Evolutionary conservation across 2,329 filamentous ascomycete species (phyloP), one percentile per base, ranked within the genome.

Genomic region (Penicillium sp.): DNA sequence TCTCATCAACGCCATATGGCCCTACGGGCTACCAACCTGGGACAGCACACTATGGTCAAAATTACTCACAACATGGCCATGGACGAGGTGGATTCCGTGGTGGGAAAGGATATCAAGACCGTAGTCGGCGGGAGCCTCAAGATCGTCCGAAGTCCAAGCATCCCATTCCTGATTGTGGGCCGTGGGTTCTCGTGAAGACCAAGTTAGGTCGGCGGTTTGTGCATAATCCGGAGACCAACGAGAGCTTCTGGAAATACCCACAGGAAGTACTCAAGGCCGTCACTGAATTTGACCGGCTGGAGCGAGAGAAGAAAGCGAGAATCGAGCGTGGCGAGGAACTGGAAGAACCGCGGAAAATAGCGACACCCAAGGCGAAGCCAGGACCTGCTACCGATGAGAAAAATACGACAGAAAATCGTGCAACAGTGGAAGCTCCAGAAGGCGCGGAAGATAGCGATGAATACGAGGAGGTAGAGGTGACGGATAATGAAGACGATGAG

Each of bases 181-280:
- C 92, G 15, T 99, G 94, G 94, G 76, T 96, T 0, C 79, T 99
- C 3, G 90, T 99, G n/a, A 90, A 89, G 70, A 99, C 94, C 1
- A 97, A 91, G 70, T 86, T 93, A 59, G 90, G 90, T 22, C 82
- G 94, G 54, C 84, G 92, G 50, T 99, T 99, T 69, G 92, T 92
- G 2, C 90, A 96, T 77, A 96, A 99, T 64, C 84, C 87, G 0
- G 82, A 83, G 51, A 96, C 93, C 62, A 89, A 93, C 35, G 83
- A 92, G 63, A 97, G 92, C 73, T 92, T 92, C 73, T 99, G 95
- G 94, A 91, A 91, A 67, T 94, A 97, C 66, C 94, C 94, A 0
- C 85, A 90, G 53, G 88, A 94, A 70, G 81, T 99, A 33, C 87
- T 92, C 82, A 86, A 88, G 57, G 91, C 85, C 0, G 83, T 87